Base-by-base conservation (phyloP, 2,329 filamentous ascomycete species). In the Pyrenochaeta sp. region DNA sequence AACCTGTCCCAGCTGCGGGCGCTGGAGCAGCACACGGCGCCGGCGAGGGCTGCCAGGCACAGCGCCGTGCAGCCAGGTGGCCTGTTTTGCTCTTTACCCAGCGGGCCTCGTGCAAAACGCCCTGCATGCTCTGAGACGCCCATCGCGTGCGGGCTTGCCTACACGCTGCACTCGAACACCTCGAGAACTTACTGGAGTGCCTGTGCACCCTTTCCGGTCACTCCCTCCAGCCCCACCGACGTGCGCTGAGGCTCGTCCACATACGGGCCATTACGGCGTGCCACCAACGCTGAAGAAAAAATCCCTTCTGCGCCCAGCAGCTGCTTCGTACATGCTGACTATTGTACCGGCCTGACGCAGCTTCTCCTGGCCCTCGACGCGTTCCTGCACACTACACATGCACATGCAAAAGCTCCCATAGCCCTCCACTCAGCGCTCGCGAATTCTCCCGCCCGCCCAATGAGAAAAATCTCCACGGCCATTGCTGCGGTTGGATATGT, bases 381-480 rank as follows among this genome's bases (percentile, higher is more conserved):
- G 43, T 38, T 48, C 43, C 43, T 50, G 44, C 48, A 51, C 28
- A 43, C 27, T 53, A 43, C 43, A 44, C 38, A 60, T 53, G 51
- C 57, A 55, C 30, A 27, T 56, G 49, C 55, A 51, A 44, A 47
- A 41, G 21, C 15, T 30, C 35, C 49, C 21, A 39, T 36, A 54
- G 42, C 43, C 42, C 19, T 42, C 53, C 60, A 65, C 44, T 62
- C 31, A 52, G 42, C 41, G 23, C 26, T 13, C 45, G 13, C 42
- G 27, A 44, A 49, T 58, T 61, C 37, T 50, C 17, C 51, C 50
- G 36, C 47, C 10, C 53, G 48, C 44, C 65, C 63, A 67, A 68
- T 64, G 44, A 63, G 20, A 53, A 59, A 59, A 51, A 42, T 20
- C 35, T 34, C 15, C 35, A 13, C 27, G 7, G 18, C 42, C n/a